Evolutionary conservation across 2,329 filamentous ascomycete genomes (phyloP), one percentile per base, ranked within the genome.

Genomic region (Xylariaceae sp.): DNA sequence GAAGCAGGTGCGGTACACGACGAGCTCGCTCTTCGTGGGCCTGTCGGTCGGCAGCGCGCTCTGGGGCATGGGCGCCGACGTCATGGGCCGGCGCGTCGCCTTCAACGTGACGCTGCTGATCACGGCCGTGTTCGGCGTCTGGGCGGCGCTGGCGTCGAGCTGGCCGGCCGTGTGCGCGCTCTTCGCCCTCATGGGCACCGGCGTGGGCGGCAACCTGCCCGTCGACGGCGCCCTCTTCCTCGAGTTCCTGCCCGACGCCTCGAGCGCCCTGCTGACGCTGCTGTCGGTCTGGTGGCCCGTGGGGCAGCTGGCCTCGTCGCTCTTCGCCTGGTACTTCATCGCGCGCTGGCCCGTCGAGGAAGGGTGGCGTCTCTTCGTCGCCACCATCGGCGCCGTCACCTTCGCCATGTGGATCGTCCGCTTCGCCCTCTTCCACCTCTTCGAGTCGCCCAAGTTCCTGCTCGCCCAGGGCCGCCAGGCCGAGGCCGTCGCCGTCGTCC

Each of bases 261-360:
- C 77, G n/a, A 78, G 77, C 42, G 76, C 77, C 19, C 69, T 92
- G 11, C 64, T 92, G 19, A 92, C 85, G 0, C 67, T 90, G 30
- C 67, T 93, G n/a, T 87, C 83, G 5, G 74, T 88, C 6, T 92
- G 84, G 81, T 94, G 87, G 85, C 83, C 86, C 0, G 61, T 93
- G 13, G 87, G 86, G 5, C 84, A 92, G 52, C 67, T 93, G 6
- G 70, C 81, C 36, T 77, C 82, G 2, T 81, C 78, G 3, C 59
- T 83, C 5, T 66, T 85, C 30, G 84, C 81, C 5, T 90, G 83
- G 85, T 81, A 69, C 29, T 85, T 80, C 45, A 80, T 92, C 36
- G 75, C 80, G 18, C 73, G 75, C 43, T 84, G 72, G 64, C 77
- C 75, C 7, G 66, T 68, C 4, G 68, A 83, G 29, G 71, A 83